phyloP scores from a whole-genome alignment of 2,329 filamentous ascomycete genomes.

The Sporothrix variecibatus region DNA sequence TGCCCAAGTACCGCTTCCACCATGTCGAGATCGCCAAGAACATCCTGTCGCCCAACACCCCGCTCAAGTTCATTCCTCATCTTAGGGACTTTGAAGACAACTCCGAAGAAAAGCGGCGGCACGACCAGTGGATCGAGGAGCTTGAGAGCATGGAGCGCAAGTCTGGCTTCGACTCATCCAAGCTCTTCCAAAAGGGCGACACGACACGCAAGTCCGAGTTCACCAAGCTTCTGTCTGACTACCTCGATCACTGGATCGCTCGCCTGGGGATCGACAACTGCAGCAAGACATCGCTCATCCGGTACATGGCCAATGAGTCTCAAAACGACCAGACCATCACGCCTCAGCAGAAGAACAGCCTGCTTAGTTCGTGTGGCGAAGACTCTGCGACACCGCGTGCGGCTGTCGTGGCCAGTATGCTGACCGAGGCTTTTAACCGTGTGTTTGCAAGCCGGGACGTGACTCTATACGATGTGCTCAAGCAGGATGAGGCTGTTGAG shows the following conservation, averaged over 20 bases:
- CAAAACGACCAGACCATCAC: constrained; percentile 52
- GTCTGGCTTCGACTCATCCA: constrained; percentile 58
- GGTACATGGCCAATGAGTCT: constrained; percentile 52
- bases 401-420: constrained; percentile 49
- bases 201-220: constrained; percentile 55
- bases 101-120: constrained; percentile 53
- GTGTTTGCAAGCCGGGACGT: constrained; percentile 54
- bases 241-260: constrained; percentile 57
- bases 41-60: constrained; percentile 60
- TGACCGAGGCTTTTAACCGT: constrained; percentile 58
- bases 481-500: constrained; percentile 57
- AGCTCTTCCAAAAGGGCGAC: constrained; percentile 52
- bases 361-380: constrained; percentile 50
- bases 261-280: constrained; percentile 53
- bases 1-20: constrained; percentile 61
- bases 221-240: constrained; percentile 53
- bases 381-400: constrained; percentile 45
- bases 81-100: constrained; percentile 58
- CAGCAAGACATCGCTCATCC: constrained; percentile 55
- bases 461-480: constrained; percentile 53
- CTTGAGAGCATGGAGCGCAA: constrained; percentile 59
- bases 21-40: constrained; percentile 62
- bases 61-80: constrained; percentile 62
- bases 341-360: constrained; percentile 56
- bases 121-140: constrained; percentile 59